Evolutionary conservation across 2,329 filamentous ascomycete species (phyloP), one percentile per base, ranked within the genome.

Genomic region (Zalaria obscura): DNA sequence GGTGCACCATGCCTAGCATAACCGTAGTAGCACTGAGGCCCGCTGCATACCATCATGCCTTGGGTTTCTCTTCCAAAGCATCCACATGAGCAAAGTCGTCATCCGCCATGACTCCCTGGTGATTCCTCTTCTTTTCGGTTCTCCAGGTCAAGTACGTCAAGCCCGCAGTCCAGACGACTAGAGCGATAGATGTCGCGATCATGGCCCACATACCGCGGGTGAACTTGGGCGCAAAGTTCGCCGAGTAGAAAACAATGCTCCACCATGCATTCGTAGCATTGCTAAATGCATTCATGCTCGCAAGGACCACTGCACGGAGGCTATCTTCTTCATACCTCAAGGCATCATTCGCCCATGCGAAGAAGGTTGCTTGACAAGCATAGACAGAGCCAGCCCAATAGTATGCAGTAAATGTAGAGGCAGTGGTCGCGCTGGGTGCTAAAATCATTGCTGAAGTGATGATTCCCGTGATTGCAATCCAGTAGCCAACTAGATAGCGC

Each of bases 261-360:
- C 80, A 84, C 78, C 78, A 84, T 0, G 78, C 75, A 50, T 84
- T 83, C 4, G 84, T 66, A 0, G 76, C 74, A 51, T 79, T 81
- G 51, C 68, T 80, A 1, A 75, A 75, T 50, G 78, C 60, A 45
- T 83, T 84, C 80, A 85, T 85, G 8, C 75, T 74, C 0, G 79
- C 80, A 31, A 85, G 70, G 0, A 84, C 79, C 1, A 84, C 69
- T 2, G 71, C 75, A 3, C 80, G 66, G 48, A 78, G 71, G 36
- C 76, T 68, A 18, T 72, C 70, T 45, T 81, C 73, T 50, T 82
- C 73, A 42, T 72, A 70, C 5, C 76, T 68, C 62, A 81, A 72
- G 2, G 76, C 74, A 50, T 83, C 80, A 49, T 85, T 84, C 25
- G 77, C 80, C 80, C 80, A 84, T 0, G 80, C 80, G 49, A 85